Percentiles rank a stretch among this genome's conserved stretches.
Conservation (phyloP, 768 basidiomycete species). For the Hygrophorus russula region DNA sequence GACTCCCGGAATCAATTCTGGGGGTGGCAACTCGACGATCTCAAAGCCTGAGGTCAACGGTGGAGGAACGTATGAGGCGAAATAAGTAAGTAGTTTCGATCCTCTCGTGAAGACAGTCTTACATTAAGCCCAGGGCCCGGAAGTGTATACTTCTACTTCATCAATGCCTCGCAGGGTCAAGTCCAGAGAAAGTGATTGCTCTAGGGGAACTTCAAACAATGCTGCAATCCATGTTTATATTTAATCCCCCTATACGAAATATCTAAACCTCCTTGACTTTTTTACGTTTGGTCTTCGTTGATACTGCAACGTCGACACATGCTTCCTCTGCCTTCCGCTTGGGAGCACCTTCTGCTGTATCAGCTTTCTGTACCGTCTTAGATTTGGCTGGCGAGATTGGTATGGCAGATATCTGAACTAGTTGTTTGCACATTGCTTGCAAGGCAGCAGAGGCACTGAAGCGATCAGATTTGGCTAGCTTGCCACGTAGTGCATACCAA, state of each 20-base stretch:
- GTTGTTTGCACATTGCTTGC: slow-evolving; percentile 52
- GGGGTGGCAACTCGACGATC: slow-evolving; percentile 46
- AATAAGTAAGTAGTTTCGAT: slow-evolving; percentile 31
- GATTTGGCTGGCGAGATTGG: slow-evolving; percentile 8
- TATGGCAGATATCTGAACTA: slow-evolving; percentile 22
- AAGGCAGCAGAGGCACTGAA: slow-evolving; percentile 56
- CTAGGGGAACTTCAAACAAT: slow-evolving; percentile 18
- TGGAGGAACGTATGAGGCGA: slow-evolving; percentile 35
- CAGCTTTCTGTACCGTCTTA: slow-evolving; percentile 17
- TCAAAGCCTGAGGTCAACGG: slow-evolving; percentile 38
- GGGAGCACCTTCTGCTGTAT: slow-evolving; percentile 6
- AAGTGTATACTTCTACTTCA: slow-evolving; percentile 19
- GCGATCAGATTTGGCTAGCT: slow-evolving; percentile 39
- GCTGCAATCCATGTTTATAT: slow-evolving; percentile 13
- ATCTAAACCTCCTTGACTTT: slow-evolving; percentile 28
- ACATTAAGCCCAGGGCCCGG: slow-evolving; percentile 10
- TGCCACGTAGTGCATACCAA: slow-evolving; percentile 41
- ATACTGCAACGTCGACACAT: slow-evolving; percentile 12
- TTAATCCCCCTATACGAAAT: slow-evolving; percentile 10
- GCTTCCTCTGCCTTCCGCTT: slow-evolving; percentile 32
- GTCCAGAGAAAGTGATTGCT: slow-evolving; percentile 7
- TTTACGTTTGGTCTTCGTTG: slow-evolving; percentile 15
- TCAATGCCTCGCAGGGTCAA: slow-evolving; percentile 10
- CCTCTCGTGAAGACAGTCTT: not conserved
- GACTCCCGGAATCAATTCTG: slow-evolving; percentile 63